Conservation (phyloP, 306 rosid species). For the Rosa persica region DNA sequence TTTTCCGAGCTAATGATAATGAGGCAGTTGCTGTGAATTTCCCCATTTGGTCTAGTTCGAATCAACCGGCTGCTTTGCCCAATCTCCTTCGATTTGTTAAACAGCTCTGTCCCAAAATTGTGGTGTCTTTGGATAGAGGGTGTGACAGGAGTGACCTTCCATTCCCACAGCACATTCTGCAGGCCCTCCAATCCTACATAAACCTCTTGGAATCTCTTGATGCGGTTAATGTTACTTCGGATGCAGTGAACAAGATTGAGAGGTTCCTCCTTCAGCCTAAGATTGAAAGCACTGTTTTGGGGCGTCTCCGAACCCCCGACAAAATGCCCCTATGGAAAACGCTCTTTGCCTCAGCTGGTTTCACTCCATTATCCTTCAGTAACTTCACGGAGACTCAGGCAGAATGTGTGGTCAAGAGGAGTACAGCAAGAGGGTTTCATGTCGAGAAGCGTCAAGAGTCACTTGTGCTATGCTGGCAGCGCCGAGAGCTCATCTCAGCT, state of each 20-base stretch:
- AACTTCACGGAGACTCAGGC: constrained; percentile 53
- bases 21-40: constrained; percentile 45
- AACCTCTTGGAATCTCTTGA: constrained; percentile 44
- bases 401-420: constrained; percentile 47
- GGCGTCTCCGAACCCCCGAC: constrained; percentile 35
- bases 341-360: constrained; percentile 36
- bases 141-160: constrained; percentile 44
- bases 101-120: constrained; percentile 44
- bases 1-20: constrained; percentile 25
- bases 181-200: constrained; percentile 43
- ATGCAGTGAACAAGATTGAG: constrained; percentile 44
- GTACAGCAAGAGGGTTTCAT: constrained; percentile 43
- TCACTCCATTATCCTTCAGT: constrained; percentile 36
- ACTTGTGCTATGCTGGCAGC: constrained; percentile 50
- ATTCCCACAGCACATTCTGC: constrained; percentile 45
- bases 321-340: constrained; percentile 41
- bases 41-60: constrained; percentile 40
- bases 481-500: constrained; percentile 40
- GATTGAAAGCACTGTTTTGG: constrained; percentile 43
- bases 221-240: constrained; percentile 33
- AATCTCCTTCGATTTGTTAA: constrained; percentile 36
- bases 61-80: constrained; percentile 40
- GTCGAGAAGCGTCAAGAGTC: constrained; percentile 47
- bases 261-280: constrained; percentile 44
- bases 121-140: constrained; percentile 45